These are phyloP conservation scores for Claviceps sp. DNA, from an alignment of 2,329 filamentous ascomycete species.

Conservation along the genomic window DNA sequence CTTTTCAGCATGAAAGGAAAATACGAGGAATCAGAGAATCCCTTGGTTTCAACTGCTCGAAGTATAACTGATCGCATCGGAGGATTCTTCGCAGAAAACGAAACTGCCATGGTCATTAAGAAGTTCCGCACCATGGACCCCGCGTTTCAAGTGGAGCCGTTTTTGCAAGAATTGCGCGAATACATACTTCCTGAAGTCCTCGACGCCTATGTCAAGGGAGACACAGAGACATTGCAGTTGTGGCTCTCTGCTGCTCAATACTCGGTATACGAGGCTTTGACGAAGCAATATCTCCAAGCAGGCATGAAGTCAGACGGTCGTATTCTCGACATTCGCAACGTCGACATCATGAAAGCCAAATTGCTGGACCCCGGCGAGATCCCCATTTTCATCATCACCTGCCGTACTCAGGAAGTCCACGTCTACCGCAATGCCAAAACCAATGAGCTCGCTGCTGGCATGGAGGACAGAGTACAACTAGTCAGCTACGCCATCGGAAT, in stretches of 20 bases:
- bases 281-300: constrained; percentile 87
- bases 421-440: constrained; percentile 91
- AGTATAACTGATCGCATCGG: constrained; percentile 87
- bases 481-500: constrained; percentile 97
- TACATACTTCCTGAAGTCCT: constrained; percentile 96
- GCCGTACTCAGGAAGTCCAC: constrained; percentile 92
- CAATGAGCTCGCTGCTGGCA: constrained; percentile 79
- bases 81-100: constrained; percentile 96
- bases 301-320: constrained; percentile 90
- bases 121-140: constrained; percentile 96
- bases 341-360: constrained; percentile 72
- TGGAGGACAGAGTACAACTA: constrained; percentile 97
- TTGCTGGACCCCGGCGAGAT: constrained; percentile 78
- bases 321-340: constrained; percentile 87
- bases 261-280: constrained; percentile 91
- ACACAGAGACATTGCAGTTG: constrained; percentile 76
- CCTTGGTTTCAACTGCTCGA: constrained; percentile 80
- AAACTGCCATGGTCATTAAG: constrained; percentile 95
- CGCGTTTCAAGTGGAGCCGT: constrained; percentile 85
- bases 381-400: constrained; percentile 94
- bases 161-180: constrained; percentile 88
- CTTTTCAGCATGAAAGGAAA: constrained; percentile 74
- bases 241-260: constrained; percentile 96
- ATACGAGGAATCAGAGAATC: constrained; percentile 96
- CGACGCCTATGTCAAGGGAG: constrained; percentile 95